A percentile compares a stretch with the other conserved stretches of the same genome.
These are phyloP conservation scores for Thinopyrum elongatum DNA, from an alignment of 176 grass and related monocot species.

Conservation along the genomic window DNA sequence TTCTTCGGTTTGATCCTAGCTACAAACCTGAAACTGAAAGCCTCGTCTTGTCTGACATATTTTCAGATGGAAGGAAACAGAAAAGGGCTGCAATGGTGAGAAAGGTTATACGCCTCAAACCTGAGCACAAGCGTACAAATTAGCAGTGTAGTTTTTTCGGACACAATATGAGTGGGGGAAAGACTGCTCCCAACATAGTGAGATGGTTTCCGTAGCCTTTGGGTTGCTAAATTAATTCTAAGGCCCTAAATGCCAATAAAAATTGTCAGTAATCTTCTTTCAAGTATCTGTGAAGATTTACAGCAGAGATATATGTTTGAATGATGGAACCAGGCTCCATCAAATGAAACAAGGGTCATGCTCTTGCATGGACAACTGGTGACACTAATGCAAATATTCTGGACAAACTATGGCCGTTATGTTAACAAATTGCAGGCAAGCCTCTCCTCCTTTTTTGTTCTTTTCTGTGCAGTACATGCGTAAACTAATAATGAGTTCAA, in stretches of 20 bases:
- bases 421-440: background rate
- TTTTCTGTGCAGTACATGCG: background rate
- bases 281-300: conserved; percentile 33
- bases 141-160: conserved; percentile 13
- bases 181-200: conserved; percentile 16
- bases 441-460: background rate
- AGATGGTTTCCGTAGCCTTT: conserved; percentile 36
- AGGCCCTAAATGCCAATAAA: conserved; percentile 19
- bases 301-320: conserved; percentile 18
- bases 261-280: conserved; percentile 21
- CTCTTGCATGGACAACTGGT: conserved; percentile 40
- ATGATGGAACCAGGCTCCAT: conserved; percentile 35
- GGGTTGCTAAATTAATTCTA: conserved; percentile 14
- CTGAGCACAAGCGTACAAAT: background rate
- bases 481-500: background rate
- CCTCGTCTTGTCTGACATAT: conserved; percentile 43
- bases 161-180: background rate
- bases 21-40: conserved; percentile 42
- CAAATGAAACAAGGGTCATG: conserved; percentile 24
- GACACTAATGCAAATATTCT: background rate
- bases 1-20: conserved; percentile 38
- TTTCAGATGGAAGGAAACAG: conserved; percentile 42
- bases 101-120: conserved; percentile 35
- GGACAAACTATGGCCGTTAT: background rate
- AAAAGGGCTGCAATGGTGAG: conserved; percentile 34